Base-by-base conservation (phyloP, 805 yeast species). In the Danielia reshetovae region DNA sequence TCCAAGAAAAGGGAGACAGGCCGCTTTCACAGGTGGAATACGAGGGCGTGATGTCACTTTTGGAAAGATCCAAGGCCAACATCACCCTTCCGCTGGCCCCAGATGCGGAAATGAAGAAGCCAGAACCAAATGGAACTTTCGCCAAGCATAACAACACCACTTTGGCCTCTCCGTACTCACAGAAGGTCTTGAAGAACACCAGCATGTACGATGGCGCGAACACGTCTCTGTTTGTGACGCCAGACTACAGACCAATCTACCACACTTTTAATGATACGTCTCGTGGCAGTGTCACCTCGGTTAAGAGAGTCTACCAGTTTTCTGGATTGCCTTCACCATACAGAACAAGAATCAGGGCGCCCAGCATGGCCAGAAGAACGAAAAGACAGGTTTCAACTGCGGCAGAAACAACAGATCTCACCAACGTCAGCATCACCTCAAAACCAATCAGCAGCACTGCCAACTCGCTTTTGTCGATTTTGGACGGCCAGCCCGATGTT, bases 1-100 rank as follows among this genome's bases (percentile, higher is more conserved):
- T 85, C 56, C 68, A 68, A n/a, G 65, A 62, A 28, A 85, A 84
- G 54, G 95, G 95, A n/a, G 74, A 78, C 36, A 60, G 60, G n/a
- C 87, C 90, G 4, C 64, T 86, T 41, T 68, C 79, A 10, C 86
- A 80, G 16, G 67, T 85, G 27, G 95, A 86, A 54, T 72, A 79
- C 49, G 90, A 82, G 57, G 94, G 94, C n/a, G 90, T 85, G 1
- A 54, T 80, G 41, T 74, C 88, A 5, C 57, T 85, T n/a, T 46
- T 65, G 32, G 49, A 56, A 15, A 49, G 46, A 24, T 48, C 55
- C 27, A 42, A 43, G 33, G 45, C 47, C 5, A 24, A 33, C 21
- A 32, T 38, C 14, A 41, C 43, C n/a, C 35, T 41, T 11, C 45
- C 48, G 3, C 39, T 37, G 15, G n/a, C n/a, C n/a, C 37, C 45